phyloP scores from a whole-genome alignment of 2,329 filamentous ascomycete genomes.

The Fusarium sp. region DNA sequence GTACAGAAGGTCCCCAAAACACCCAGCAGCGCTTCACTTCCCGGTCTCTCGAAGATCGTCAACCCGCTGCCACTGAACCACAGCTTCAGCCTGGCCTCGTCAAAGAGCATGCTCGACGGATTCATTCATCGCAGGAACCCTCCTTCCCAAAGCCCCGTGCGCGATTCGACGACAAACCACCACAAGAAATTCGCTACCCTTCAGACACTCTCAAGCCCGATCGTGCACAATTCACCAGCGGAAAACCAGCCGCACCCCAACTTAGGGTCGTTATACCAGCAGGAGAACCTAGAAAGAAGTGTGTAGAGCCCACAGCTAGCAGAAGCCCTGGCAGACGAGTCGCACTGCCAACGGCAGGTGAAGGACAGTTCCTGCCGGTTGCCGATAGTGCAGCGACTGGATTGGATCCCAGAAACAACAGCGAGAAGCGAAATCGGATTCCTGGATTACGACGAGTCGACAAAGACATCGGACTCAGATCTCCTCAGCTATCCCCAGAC shows the following conservation, averaged over 20 bases:
- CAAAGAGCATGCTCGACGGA: constrained; percentile 9
- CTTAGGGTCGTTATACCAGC: neutral
- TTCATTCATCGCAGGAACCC: constrained; percentile 1
- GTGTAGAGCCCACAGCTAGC: constrained; percentile 29
- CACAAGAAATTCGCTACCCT: constrained; percentile 19
- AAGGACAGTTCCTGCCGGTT: neutral
- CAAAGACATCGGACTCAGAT: constrained; percentile 9
- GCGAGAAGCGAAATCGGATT: constrained; percentile 7
- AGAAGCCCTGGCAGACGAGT: neutral
- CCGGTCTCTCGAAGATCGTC: constrained; percentile 3
- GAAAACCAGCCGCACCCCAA: constrained; percentile 16
- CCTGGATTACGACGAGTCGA: constrained; percentile 8
- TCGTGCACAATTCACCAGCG: constrained; percentile 2
- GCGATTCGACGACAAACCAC: constrained; percentile 23
- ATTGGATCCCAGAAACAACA: constrained; percentile 1
- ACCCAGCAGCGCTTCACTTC: constrained; percentile 15
- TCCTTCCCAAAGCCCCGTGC: constrained; percentile 11
- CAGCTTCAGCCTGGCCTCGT: neutral
- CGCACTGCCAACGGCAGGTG: neutral
- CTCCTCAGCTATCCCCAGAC: constrained; percentile 3
- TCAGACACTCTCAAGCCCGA: constrained; percentile 2
- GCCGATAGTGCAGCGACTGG: constrained; percentile 3
- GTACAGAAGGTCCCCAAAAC: neutral
- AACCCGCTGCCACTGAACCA: constrained; percentile 6
- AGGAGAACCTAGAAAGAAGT: neutral